A percentile compares a stretch with the other conserved stretches of the same genome.
Evolutionary conservation across 2,329 filamentous ascomycete species (phyloP).

Genomic region (Penicillium thymicola): DNA sequence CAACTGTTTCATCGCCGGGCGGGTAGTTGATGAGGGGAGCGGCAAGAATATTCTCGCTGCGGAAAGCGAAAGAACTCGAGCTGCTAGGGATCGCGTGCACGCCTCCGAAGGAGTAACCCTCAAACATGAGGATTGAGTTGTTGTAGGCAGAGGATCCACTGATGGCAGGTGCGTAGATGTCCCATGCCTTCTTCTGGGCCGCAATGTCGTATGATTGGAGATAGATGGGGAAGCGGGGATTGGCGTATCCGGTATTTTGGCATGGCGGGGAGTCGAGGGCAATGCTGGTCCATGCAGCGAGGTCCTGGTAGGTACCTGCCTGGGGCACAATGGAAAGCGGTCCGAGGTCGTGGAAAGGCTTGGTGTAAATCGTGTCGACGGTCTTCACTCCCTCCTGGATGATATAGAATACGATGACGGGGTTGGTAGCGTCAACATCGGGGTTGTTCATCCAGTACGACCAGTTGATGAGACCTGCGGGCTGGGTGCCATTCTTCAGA

Average conservation of each 20-base stretch:
- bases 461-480: slow-evolving; percentile 50
- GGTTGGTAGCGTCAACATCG: slow-evolving; percentile 25
- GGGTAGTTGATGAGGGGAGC: slow-evolving; percentile 32
- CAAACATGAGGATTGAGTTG: slow-evolving; percentile 53
- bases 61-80: slow-evolving; percentile 48
- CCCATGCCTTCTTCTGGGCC: slow-evolving; percentile 38
- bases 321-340: slow-evolving; percentile 34
- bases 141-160: slow-evolving; percentile 32
- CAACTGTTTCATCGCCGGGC: slow-evolving; percentile 22
- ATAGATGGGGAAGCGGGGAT: slow-evolving; percentile 48
- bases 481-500: slow-evolving; percentile 44
- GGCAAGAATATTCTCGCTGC: slow-evolving; percentile 44
- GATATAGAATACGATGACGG: slow-evolving; percentile 32
- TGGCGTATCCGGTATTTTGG: slow-evolving; percentile 42
- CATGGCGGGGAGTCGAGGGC: slow-evolving; percentile 38
- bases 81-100: slow-evolving; percentile 38
- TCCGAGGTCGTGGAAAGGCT: slow-evolving; percentile 45
- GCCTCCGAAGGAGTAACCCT: slow-evolving; percentile 52
- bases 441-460: slow-evolving; percentile 33
- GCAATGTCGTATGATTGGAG: slow-evolving; percentile 40
- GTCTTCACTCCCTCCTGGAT: slow-evolving; percentile 35
- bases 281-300: slow-evolving; percentile 46
- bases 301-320: slow-evolving; percentile 46
- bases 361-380: slow-evolving; percentile 43
- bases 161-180: slow-evolving; percentile 37